Evolutionary conservation across 1,139 yeast species (phyloP).

Genomic region (Hansenula lynferdii): DNA sequence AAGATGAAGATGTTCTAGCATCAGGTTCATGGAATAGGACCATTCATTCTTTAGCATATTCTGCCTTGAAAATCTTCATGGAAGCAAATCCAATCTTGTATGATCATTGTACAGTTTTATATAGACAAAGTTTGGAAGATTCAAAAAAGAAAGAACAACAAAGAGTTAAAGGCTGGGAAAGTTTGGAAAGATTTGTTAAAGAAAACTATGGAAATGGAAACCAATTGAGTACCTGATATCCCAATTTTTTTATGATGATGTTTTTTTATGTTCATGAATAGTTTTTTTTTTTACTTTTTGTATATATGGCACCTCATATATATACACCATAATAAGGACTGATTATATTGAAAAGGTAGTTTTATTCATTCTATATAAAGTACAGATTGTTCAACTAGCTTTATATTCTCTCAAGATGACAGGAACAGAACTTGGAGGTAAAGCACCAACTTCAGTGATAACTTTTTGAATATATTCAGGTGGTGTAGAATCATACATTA

Average conservation of each 20-base stretch:
- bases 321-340: too few species aligned
- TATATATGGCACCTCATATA: neutral
- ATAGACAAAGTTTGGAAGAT: constrained; percentile 70
- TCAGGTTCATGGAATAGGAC: constrained; percentile 77
- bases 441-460: constrained; percentile 91
- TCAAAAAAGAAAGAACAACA: constrained; percentile 52
- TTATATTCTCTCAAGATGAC: constrained; percentile 92
- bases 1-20: constrained; percentile 34
- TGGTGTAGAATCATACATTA: constrained; percentile 92
- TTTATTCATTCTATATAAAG: neutral
- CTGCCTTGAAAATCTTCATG: constrained; percentile 88
- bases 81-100: constrained; percentile 89
- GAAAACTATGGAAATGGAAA: too few species aligned
- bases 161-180: constrained; percentile 72
- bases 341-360: too few species aligned
- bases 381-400: constrained; percentile 3
- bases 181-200: constrained; percentile 61
- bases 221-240: neutral
- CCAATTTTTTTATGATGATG: too few species aligned
- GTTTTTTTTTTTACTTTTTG: neutral
- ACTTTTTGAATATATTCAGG: constrained; percentile 92
- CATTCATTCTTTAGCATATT: constrained; percentile 85
- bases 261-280: neutral
- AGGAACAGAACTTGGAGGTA: constrained; percentile 97
- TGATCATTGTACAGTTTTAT: constrained; percentile 86